Conservation (phyloP, 768 basidiomycete species). For the Leccinum uliginosum region DNA sequence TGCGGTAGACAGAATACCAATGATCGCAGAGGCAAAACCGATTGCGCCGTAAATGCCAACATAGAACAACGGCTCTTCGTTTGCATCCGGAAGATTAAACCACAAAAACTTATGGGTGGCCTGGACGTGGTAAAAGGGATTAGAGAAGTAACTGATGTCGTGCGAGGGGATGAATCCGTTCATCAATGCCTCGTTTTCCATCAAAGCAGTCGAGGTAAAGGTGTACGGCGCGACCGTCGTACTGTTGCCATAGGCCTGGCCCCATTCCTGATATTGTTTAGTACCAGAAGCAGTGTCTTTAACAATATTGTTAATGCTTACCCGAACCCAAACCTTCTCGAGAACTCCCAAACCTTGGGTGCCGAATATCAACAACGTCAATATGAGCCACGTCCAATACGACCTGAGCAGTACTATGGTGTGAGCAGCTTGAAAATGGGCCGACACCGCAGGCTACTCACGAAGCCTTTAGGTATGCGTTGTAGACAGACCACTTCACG, state of each 20-base stretch:
- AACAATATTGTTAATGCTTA: conserved; percentile 1
- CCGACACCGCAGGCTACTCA: conserved; percentile 22
- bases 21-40: conserved; percentile 44
- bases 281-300: neutral
- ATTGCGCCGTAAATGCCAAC: conserved; percentile 64
- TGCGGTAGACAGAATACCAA: conserved; percentile 42
- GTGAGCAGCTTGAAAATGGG: neutral
- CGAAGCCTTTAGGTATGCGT: conserved; percentile 69
- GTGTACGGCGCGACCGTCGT: conserved; percentile 8
- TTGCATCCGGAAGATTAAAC: conserved; percentile 42
- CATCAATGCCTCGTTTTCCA: conserved; percentile 29
- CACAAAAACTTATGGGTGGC: conserved; percentile 1
- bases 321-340: conserved; percentile 31
- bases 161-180: conserved; percentile 19
- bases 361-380: conserved; percentile 20
- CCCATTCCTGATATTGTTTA: conserved; percentile 25
- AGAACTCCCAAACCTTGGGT: conserved; percentile 24
- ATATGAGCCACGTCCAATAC: conserved; percentile 29
- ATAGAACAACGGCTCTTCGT: conserved; percentile 66
- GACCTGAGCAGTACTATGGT: conserved; percentile 14
- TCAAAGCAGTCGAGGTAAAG: conserved; percentile 21
- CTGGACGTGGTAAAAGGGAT: conserved; percentile 16
- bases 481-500: conserved; percentile 74
- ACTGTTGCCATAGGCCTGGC: conserved; percentile 18
- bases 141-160: conserved; percentile 12